These are phyloP conservation scores for Ogataea populi-albae DNA, from an alignment of 805 yeast genomes.

Conservation along the genomic window DNA sequence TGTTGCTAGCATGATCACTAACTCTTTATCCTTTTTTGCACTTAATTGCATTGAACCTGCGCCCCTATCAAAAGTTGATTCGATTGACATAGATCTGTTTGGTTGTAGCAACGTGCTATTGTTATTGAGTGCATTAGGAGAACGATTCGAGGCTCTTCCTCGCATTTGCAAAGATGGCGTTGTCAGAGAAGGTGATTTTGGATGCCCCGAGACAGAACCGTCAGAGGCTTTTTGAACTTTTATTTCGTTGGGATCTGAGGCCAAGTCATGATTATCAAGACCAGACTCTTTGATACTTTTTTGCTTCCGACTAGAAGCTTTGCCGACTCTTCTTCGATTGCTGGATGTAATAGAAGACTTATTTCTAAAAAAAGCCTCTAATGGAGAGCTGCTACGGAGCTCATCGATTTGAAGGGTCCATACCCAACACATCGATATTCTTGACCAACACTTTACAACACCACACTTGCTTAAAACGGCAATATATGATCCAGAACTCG, in stretches of 20 bases:
- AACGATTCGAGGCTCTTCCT: no score
- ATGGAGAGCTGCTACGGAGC: constrained; percentile 36
- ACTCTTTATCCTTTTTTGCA: constrained; percentile 38
- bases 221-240: no score
- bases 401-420: constrained; percentile 50
- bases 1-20: constrained; percentile 48
- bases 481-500: constrained; percentile 57
- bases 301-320: constrained; percentile 18
- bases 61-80: constrained; percentile 32
- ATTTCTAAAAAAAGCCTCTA: constrained; percentile 61
- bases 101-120: constrained; percentile 6
- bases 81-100: constrained; percentile 29
- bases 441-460: constrained; percentile 57
- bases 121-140: constrained; percentile 3
- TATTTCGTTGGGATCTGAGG: no score
- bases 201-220: no score
- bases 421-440: constrained; percentile 50
- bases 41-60: constrained; percentile 28
- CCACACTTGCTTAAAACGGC: constrained; percentile 54
- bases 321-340: constrained; percentile 29
- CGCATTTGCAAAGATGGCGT: no score
- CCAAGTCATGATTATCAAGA: no score
- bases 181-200: no score
- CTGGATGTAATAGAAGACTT: constrained; percentile 43
- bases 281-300: no score